phyloP scores from a whole-genome alignment of 1,139 yeast genomes.

The Suhomyces wounanorum region DNA sequence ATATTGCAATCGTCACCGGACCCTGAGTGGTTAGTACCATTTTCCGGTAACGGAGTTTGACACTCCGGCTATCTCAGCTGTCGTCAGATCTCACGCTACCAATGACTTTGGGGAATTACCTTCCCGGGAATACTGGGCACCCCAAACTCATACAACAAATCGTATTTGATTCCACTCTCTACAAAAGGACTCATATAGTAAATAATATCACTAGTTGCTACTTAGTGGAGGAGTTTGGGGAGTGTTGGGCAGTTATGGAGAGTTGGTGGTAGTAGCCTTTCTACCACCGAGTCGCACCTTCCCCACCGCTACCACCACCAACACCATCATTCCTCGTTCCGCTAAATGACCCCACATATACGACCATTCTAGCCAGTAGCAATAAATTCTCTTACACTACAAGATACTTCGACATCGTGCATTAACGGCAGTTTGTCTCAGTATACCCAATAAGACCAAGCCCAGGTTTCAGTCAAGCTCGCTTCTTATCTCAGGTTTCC shows the following conservation, averaged over 20 bases:
- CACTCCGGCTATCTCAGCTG: background rate
- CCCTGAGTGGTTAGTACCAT: background rate
- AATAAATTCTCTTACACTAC: background rate
- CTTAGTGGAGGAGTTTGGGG: too few relatives aligned
- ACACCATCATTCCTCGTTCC: background rate
- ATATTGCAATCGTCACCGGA: background rate
- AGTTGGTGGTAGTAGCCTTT: background rate
- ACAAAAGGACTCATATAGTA: too few relatives aligned
- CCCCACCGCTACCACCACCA: background rate
- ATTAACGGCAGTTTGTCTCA: too few relatives aligned
- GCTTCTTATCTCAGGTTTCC: too few relatives aligned
- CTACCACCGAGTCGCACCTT: background rate
- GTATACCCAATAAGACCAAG: too few relatives aligned
- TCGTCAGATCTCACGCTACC: background rate
- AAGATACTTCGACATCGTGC: background rate
- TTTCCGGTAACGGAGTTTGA: background rate
- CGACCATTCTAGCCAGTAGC: background rate
- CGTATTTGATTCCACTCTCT: too few relatives aligned
- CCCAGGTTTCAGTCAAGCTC: too few relatives aligned
- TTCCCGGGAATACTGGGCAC: too few relatives aligned
- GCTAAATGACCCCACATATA: conserved; percentile 2
- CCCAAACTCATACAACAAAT: too few relatives aligned
- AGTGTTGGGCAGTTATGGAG: too few relatives aligned
- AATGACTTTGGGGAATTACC: background rate
- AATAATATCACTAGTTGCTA: too few relatives aligned